Base-by-base conservation (phyloP, 1,139 yeast species). In the Saccharomyces hybrid region DNA sequence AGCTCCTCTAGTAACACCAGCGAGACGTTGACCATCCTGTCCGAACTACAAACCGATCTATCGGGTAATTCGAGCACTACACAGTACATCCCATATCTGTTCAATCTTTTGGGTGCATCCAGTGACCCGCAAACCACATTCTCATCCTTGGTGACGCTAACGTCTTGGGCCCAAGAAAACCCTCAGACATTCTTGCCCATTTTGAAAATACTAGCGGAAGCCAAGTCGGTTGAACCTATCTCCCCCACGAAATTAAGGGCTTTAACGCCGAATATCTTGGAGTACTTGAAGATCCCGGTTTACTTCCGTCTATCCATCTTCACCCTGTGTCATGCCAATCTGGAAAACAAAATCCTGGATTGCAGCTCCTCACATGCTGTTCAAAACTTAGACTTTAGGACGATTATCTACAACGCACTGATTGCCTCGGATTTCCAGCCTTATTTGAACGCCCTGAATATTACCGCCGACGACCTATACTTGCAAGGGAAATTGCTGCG, bases 291-390 rank as follows among this genome's bases (percentile, higher is more conserved):
- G 20, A 60, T 69, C 27, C 66, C 69, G 51, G 57, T 63, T 16
- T 59, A 56, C 26, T 66, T 61, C 57, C 64, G 67, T 54, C 54
- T 69, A 38, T 63, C 69, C 47, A 63, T 69, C 41, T 66, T 66
- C 59, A 61, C 70, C 1, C 55, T 69, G 28, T 69, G 72, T 56
- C 60, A 65, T 42, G 56, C 61, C 26, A 52, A 60, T 48, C 46
- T 52, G 30, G 44, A 59, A 9, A 65, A 64, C 50, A 53, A 61
- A 5, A 55, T 66, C n/a, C 51, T 52, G 13, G 42, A 56, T 2
- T 69, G 72, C 55, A 59, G 61, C 34, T 54, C 56, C 25, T 51
- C 65, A 3, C 70, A 65, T 49, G 67, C 71, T 25, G 72, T 69
- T 16, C 73, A 53, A 56, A 57, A 61, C 54, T 48, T 62, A 41